A percentile compares a stretch with the other conserved stretches of the same genome.
Conservation (phyloP, 208 protist species). For the Crithidia thermophila region DNA sequence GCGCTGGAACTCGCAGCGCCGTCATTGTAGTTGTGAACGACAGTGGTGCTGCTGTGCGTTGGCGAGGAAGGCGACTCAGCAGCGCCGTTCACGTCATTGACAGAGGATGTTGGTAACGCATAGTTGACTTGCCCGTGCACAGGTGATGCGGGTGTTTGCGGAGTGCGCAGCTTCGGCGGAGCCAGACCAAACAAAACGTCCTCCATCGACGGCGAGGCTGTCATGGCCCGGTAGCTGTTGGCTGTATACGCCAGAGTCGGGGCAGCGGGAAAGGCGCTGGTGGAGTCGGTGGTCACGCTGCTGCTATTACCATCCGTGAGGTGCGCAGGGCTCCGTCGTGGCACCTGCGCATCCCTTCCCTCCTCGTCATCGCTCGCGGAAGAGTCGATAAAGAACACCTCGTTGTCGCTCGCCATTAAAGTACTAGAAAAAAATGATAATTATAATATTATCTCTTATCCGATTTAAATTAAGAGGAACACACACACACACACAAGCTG, state of each 20-base stretch:
- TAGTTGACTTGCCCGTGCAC: not conserved
- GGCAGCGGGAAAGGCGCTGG: not conserved
- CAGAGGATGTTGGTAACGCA: not conserved
- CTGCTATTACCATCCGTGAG: not conserved
- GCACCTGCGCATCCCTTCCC: not conserved
- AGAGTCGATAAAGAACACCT: conserved; percentile 20
- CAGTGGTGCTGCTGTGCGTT: not conserved
- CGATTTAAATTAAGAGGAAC: no score
- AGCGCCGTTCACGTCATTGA: not conserved
- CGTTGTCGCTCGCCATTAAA: conserved; percentile 12
- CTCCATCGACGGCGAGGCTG: conserved; percentile 21
- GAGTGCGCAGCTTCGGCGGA: not conserved
- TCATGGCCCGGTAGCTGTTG: not conserved
- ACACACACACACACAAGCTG: no score
- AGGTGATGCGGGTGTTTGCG: not conserved
- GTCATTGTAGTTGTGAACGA: not conserved
- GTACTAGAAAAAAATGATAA: no score
- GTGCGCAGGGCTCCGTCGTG: not conserved
- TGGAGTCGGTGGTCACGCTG: no score
- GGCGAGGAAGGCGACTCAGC: not conserved
- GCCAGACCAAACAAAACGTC: conserved; percentile 16
- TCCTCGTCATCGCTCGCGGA: conserved; percentile 9
- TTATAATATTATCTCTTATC: no score
- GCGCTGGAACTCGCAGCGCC: not conserved
- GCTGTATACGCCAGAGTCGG: no score